These are phyloP conservation scores for Silene conica DNA, from an alignment of 148 eudicot species.

Conservation along the genomic window DNA sequence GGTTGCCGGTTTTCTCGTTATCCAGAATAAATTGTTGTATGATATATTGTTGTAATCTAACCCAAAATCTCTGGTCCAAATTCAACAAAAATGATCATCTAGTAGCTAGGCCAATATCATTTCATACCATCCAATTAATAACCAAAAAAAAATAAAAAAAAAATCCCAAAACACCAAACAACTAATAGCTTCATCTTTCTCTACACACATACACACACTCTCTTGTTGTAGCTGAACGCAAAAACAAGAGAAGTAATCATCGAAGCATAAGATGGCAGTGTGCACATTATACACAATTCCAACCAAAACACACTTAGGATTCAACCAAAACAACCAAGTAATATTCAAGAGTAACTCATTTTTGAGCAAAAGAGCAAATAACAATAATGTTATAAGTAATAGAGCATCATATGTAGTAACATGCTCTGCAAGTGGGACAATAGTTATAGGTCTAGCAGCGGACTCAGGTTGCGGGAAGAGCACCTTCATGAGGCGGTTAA, in stretches of 20 bases:
- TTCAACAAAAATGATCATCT: slow-evolving; percentile 18
- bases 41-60: background rate
- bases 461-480: slow-evolving; percentile 98
- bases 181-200: slow-evolving; percentile 14
- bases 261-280: slow-evolving; percentile 52
- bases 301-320: slow-evolving; percentile 67
- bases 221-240: slow-evolving; percentile 22
- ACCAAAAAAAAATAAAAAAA: no score
- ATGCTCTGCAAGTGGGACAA: slow-evolving; percentile 57
- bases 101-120: background rate
- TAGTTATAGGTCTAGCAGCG: slow-evolving; percentile 89
- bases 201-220: background rate
- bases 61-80: slow-evolving; percentile 34
- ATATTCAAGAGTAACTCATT: slow-evolving; percentile 34
- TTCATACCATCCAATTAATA: slow-evolving; percentile 15
- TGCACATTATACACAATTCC: slow-evolving; percentile 67
- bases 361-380: slow-evolving; percentile 21
- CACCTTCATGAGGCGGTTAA: slow-evolving; percentile 91
- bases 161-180: background rate
- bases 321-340: slow-evolving; percentile 39
- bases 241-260: background rate
- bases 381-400: background rate
- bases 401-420: slow-evolving; percentile 31
- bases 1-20: no score
- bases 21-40: no score